Evolutionary conservation across 495 filamentous ascomycete species (phyloP), one percentile per base, ranked within the genome.

Genomic region (Penicillium macrosclerotiorum): DNA sequence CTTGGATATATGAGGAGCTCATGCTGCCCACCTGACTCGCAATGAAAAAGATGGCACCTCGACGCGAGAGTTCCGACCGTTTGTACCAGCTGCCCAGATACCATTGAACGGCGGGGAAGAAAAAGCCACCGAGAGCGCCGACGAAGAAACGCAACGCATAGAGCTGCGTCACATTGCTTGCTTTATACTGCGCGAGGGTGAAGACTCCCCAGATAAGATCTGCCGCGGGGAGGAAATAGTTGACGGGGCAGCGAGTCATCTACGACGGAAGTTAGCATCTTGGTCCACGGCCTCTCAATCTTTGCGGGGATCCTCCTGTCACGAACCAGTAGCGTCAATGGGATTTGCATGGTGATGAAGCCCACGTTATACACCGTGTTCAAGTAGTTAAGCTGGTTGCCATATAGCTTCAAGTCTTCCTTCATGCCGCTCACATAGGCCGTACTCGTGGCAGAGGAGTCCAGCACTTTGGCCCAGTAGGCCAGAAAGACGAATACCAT

Each of bases 51-150:
- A 73, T 52, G 6, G 67, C 70, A 4, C 63, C 71, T 20, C 74
- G 60, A 12, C 69, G 63, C 11, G 60, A 63, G 5, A 68, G 42
- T 42, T 68, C 64, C 7, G 56, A 52, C 26, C 59, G 49, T 24
- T 61, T 57, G 23, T 68, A 68, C 62, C 64, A 68, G 16, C 62
- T 44, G 19, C 64, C 64, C 12, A 68, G 44, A 33, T 57, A 57
- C 56, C 53, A 60, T 31, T 60, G 53, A 0, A 60, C 56, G 4
- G 57, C 60, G 5, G 89, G 89, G 4, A 93, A 89, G 54, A 93
- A 95, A 18, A 77, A 74, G 0, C 84, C 89, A 27, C 88, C 89
- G 3, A 95, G 78, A 42, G 92, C 89, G 23, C 89, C 89, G 37
- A 94, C 78, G 67, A 94, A 93, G 72, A 93, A 91, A 14, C 89